These are phyloP conservation scores for Cunninghamia lanceolata DNA, from an alignment of 75 land plant genomes.

Conservation along the genomic window DNA sequence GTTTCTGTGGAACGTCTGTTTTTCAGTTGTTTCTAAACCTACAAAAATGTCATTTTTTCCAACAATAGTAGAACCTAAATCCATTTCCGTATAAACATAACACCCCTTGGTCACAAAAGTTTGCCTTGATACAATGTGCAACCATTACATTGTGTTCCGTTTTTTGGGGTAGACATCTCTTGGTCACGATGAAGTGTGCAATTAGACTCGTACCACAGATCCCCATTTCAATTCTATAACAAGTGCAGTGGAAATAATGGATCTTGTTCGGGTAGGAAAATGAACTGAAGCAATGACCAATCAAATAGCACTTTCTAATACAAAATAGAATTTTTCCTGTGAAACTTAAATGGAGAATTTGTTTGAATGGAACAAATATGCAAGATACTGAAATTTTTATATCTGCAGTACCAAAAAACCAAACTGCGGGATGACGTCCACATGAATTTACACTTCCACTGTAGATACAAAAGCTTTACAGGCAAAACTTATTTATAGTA, in stretches of 20 bases:
- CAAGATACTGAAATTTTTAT: background rate
- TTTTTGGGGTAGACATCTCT: background rate
- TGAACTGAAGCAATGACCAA: background rate
- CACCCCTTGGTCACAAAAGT: background rate
- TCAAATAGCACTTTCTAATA: background rate
- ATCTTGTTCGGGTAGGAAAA: background rate
- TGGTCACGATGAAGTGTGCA: background rate
- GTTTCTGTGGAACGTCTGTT: background rate
- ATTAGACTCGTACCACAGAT: background rate
- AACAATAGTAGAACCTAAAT: background rate
- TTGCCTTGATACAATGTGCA: background rate
- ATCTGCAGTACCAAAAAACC: background rate
- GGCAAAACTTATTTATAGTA: background rate
- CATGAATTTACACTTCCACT: constrained; percentile 1
- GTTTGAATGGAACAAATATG: background rate
- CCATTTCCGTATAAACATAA: background rate
- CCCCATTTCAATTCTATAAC: background rate
- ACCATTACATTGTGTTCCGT: background rate
- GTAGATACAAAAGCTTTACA: background rate
- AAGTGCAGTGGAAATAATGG: background rate
- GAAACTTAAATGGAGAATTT: background rate
- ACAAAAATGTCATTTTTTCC: background rate
- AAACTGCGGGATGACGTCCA: background rate
- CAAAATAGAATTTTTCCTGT: background rate
- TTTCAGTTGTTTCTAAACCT: background rate